Base-by-base conservation (phyloP, 1,284 basidiomycete species). In the Cerrena zonata region DNA sequence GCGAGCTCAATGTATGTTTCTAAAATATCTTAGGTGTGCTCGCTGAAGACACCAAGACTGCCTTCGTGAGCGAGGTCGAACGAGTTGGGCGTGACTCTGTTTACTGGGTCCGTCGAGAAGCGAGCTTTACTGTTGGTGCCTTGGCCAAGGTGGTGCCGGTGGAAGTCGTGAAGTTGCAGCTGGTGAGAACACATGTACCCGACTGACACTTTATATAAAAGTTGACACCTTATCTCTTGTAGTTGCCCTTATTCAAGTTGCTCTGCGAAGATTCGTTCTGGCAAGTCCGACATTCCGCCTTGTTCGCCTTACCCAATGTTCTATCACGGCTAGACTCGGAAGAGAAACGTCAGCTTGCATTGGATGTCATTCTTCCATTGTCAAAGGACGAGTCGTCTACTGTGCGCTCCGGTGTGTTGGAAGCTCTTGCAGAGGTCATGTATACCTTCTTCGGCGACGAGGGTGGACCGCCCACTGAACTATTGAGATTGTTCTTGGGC, bases 351-450 rank as follows among this genome's bases (percentile, higher is more conserved):
- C 61, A 70, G 4, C 75, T 90, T 12, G 87, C 89, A 1, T 65
- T 89, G 48, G 74, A 79, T 38, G 80, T 82, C 1, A 70, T 90
- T 41, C 52, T 78, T 2, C 72, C 76, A 0, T 79, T 96, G 21
- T 77, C 84, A n/a, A 66, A 67, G 21, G 91, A 94, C 62, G 76
- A 80, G 27, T 78, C 79, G 21, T 70, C 80, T 4, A 75, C 81
- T 18, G 92, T 97, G 19, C 84, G 91, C 23, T 80, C 81, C 19
- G 90, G 91, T 1, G 83, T 90, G 1, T 77, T 97, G 30, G 94
- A 98, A 64, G 80, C 91, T 30, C 80, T 97, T 5, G 95, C 94
- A 4, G 94, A 98, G 66, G 82, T 94, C 22, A 83, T 98, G 56
- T 84, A 91, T 65, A 82, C 91, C 4, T 99, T 99, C 65, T 75